phyloP scores from a whole-genome alignment of 257 asterid genomes.

The Gentiana macrophylla region DNA sequence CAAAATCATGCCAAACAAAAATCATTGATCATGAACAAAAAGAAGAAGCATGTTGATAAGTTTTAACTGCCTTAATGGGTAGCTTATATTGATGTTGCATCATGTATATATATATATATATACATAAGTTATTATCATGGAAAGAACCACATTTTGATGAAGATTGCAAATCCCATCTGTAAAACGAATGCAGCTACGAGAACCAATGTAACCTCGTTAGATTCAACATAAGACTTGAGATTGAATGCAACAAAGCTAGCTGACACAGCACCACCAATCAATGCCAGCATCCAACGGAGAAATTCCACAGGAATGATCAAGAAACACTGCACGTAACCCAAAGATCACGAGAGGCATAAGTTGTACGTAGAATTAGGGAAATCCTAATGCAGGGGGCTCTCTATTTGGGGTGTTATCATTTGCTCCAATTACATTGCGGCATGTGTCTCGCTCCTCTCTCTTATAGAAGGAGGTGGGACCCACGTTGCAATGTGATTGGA shows the following conservation, averaged over 20 bases:
- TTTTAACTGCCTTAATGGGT: constrained; percentile 31
- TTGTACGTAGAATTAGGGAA: too few relatives aligned
- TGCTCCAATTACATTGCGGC: too few relatives aligned
- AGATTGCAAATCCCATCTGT: constrained; percentile 77
- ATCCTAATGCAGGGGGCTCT: too few relatives aligned
- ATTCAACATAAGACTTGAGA: constrained; percentile 52
- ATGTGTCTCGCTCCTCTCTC: too few relatives aligned
- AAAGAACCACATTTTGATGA: constrained; percentile 92
- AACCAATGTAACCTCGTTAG: constrained; percentile 41
- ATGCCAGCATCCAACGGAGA: constrained; percentile 62
- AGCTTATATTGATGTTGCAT: constrained; percentile 41
- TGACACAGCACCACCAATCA: constrained; percentile 57
- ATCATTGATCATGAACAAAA: too few relatives aligned
- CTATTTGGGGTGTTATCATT: too few relatives aligned
- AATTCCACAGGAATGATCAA: constrained; percentile 68
- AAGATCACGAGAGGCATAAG: neutral
- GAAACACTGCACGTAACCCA: constrained; percentile 36
- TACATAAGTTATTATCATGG: constrained; percentile 8
- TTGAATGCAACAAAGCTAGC: constrained; percentile 71
- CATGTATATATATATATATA: too few relatives aligned
- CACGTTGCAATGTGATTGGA: too few relatives aligned
- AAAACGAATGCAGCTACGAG: constrained; percentile 65
- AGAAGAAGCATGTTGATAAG: too few relatives aligned
- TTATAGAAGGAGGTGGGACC: too few relatives aligned
- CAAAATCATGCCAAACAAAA: too few relatives aligned